These are phyloP conservation scores for Saksenaea oblongispora DNA, from an alignment of 371 early-diverging fungal genomes.

Conservation along the genomic window DNA sequence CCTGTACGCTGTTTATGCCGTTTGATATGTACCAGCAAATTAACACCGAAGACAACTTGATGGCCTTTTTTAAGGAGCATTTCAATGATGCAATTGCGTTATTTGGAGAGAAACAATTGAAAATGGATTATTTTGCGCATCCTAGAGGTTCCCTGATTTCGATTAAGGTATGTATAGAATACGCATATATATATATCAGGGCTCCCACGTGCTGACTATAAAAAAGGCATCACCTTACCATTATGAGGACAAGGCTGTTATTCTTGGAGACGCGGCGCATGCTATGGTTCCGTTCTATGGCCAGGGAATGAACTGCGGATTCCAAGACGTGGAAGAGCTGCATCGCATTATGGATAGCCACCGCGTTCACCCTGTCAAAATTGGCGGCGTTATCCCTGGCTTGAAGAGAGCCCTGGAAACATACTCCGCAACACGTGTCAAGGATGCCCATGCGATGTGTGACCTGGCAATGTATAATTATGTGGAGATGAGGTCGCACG, in stretches of 20 bases:
- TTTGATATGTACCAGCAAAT: slow-evolving; percentile 80
- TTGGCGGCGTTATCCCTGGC: slow-evolving; percentile 14
- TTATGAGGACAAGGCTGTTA: slow-evolving; percentile 71
- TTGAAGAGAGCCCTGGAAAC: slow-evolving; percentile 65
- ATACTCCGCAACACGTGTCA: slow-evolving; percentile 73
- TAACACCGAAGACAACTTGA: slow-evolving; percentile 64
- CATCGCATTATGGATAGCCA: slow-evolving; percentile 67
- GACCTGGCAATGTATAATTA: slow-evolving; percentile 95
- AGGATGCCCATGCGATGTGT: slow-evolving; percentile 88
- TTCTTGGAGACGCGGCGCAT: slow-evolving; percentile 96
- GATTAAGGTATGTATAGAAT: slow-evolving; percentile 61
- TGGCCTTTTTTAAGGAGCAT: slow-evolving; percentile 74
- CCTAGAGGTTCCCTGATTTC: slow-evolving; percentile 85
- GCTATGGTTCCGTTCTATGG: slow-evolving; percentile 98
- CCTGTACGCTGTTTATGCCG: slow-evolving; percentile 96
- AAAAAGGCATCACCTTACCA: slow-evolving; percentile 83
- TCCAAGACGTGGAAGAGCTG: slow-evolving; percentile 88
- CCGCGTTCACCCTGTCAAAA: slow-evolving; percentile 32
- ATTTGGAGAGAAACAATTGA: slow-evolving; percentile 73
- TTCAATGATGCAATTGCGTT: slow-evolving; percentile 85
- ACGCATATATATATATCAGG: no score
- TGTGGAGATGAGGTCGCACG: slow-evolving; percentile 90
- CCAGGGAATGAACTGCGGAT: slow-evolving; percentile 98
- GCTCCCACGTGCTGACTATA: not conserved
- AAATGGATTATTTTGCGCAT: slow-evolving; percentile 78